A percentile compares a stretch with the other conserved stretches of the same genome.
Conservation (phyloP, 768 basidiomycete species). For the Psilocybe subaeruginosa region DNA sequence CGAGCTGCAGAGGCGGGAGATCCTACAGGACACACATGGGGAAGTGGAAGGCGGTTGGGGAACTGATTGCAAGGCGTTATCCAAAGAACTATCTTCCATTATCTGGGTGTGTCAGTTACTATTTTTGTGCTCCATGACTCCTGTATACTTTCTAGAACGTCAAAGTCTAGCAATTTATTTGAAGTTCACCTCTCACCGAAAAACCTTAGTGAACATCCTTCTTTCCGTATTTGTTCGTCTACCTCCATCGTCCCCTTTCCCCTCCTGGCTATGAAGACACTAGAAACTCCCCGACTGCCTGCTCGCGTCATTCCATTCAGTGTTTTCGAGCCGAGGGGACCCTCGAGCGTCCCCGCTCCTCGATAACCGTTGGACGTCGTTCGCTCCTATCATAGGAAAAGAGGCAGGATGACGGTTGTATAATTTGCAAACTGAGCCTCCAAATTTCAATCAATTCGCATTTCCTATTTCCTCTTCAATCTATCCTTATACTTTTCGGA, state of each 20-base stretch:
- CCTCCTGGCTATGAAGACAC: slow-evolving; percentile 11
- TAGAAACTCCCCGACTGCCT: slow-evolving; percentile 13
- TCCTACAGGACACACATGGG: slow-evolving; percentile 24
- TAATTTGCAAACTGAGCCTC: slow-evolving; percentile 21
- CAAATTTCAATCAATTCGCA: background rate
- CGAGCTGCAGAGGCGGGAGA: slow-evolving; percentile 18
- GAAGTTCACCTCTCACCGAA: background rate
- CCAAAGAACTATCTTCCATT: background rate
- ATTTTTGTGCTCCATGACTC: background rate
- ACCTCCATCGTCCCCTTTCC: background rate
- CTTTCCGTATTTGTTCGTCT: background rate
- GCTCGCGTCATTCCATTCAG: slow-evolving; percentile 1
- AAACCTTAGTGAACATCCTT: background rate
- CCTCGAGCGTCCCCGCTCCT: background rate
- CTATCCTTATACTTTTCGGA: too few relatives aligned
- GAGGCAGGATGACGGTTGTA: slow-evolving; percentile 17
- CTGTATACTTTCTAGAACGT: background rate
- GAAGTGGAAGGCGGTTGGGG: slow-evolving; percentile 12
- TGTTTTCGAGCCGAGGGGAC: slow-evolving; percentile 8
- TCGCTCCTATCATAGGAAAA: slow-evolving; percentile 9
- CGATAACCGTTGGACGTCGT: slow-evolving; percentile 14
- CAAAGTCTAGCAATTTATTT: background rate
- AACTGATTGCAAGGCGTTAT: background rate
- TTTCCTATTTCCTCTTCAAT: background rate
- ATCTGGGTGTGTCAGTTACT: background rate